Evolutionary conservation across 2,329 filamentous ascomycete species (phyloP).

Genomic region (Coniosporium tulheliwenetii): DNA sequence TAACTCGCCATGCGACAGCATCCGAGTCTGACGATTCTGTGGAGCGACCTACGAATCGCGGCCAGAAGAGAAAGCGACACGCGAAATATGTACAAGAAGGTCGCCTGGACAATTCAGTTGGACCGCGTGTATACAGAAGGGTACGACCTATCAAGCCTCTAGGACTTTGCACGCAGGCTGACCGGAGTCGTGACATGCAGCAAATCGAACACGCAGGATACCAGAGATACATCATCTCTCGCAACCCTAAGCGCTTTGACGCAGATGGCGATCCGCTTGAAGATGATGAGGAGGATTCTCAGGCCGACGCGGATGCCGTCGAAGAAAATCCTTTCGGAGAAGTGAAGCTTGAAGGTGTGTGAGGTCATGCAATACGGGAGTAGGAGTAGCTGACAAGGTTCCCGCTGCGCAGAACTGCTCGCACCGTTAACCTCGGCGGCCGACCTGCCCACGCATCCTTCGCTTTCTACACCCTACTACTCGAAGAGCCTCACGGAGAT

Average conservation of each 20-base stretch:
- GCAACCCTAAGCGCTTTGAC: conserved; percentile 58
- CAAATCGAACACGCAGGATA: conserved; percentile 60
- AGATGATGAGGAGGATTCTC: conserved; percentile 54
- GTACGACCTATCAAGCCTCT: conserved; percentile 25
- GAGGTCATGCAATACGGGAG: too few relatives aligned
- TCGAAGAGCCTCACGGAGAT: conserved; percentile 60
- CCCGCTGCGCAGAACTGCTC: conserved; percentile 42
- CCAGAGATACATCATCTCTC: conserved; percentile 54
- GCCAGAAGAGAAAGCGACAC: conserved; percentile 63
- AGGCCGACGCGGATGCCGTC: conserved; percentile 41
- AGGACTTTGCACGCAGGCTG: too few relatives aligned
- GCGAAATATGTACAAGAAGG: conserved; percentile 57
- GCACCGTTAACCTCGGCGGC: conserved; percentile 60
- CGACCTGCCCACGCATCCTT: conserved; percentile 59
- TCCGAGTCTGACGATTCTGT: conserved; percentile 65
- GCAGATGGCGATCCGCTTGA: conserved; percentile 66
- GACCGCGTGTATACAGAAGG: conserved; percentile 56
- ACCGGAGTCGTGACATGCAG: conserved; percentile 22
- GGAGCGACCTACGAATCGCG: conserved; percentile 54
- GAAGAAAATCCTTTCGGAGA: conserved; percentile 62
- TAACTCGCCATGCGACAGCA: conserved; percentile 30
- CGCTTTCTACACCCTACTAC: conserved; percentile 57
- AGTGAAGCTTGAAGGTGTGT: conserved; percentile 53
- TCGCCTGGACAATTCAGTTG: conserved; percentile 49
- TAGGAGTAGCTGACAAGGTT: background rate